Percentiles rank a stretch among this genome's conserved stretches.
Evolutionary conservation across 2,329 filamentous ascomycete species (phyloP).

Genomic region (Fusarium coffeatum): DNA sequence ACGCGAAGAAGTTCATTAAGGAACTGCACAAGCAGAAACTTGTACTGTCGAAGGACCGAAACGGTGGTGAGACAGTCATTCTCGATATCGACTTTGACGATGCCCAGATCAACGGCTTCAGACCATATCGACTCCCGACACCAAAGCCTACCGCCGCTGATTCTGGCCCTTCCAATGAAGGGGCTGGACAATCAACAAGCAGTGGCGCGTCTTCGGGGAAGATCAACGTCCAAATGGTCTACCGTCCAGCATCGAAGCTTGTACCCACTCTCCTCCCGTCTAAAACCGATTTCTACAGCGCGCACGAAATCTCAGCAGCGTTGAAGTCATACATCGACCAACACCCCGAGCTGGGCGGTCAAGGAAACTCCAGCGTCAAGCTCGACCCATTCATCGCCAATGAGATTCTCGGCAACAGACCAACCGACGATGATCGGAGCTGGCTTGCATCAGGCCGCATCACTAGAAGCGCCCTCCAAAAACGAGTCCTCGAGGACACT

Average conservation of each 20-base stretch:
- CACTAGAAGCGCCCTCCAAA: constrained; percentile 34
- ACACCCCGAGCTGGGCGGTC: constrained; percentile 34
- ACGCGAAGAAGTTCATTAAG: constrained; percentile 42
- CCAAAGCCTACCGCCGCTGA: constrained; percentile 4
- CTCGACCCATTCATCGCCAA: constrained; percentile 40
- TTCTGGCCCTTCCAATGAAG: neutral
- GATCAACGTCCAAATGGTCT: constrained; percentile 34
- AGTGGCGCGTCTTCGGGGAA: constrained; percentile 10
- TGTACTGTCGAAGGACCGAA: constrained; percentile 36
- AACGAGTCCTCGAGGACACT: constrained; percentile 34
- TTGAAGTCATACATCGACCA: constrained; percentile 40
- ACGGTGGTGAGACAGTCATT: constrained; percentile 42
- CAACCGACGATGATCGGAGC: constrained; percentile 33
- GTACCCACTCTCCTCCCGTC: constrained; percentile 38
- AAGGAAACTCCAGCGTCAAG: constrained; percentile 33
- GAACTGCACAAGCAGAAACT: constrained; percentile 30
- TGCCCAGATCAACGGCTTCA: constrained; percentile 23
- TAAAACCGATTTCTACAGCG: constrained; percentile 39
- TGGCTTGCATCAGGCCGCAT: constrained; percentile 36
- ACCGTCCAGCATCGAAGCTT: constrained; percentile 32
- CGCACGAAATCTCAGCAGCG: constrained; percentile 34
- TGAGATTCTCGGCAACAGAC: constrained; percentile 31
- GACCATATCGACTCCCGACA: constrained; percentile 35
- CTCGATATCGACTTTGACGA: constrained; percentile 40
- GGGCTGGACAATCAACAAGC: neutral